Evolutionary conservation across 257 asterid genomes (phyloP).

Genomic region (Solanum tacnaense): DNA sequence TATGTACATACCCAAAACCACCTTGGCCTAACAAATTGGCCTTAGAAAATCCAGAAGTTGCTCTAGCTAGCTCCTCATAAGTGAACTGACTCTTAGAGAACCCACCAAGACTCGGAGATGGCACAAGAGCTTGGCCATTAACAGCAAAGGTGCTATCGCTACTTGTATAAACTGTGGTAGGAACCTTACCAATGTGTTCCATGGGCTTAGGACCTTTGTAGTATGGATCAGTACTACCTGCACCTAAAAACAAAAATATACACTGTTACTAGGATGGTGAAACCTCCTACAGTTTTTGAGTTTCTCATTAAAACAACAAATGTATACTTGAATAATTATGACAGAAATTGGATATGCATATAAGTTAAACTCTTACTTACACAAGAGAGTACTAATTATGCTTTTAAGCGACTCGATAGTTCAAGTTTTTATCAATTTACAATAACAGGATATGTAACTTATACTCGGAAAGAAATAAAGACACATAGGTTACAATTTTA

Average conservation of each 20-base stretch:
- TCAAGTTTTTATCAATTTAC: background rate
- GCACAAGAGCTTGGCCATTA: slow-evolving; percentile 9
- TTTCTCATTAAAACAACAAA: background rate
- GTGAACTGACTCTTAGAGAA: slow-evolving; percentile 40
- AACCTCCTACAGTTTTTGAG: background rate
- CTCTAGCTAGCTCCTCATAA: slow-evolving; percentile 55
- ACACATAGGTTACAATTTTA: background rate
- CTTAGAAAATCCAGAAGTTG: slow-evolving; percentile 59
- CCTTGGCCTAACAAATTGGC: slow-evolving; percentile 76
- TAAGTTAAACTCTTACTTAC: background rate
- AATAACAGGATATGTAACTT: background rate
- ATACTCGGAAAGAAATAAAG: background rate
- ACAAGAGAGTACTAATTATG: background rate
- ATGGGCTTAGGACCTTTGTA: slow-evolving; percentile 11
- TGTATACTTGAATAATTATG: background rate
- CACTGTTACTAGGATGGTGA: background rate
- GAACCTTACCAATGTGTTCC: slow-evolving; percentile 21
- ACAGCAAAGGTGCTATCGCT: slow-evolving; percentile 18
- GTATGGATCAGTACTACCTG: slow-evolving; percentile 10
- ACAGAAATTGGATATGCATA: background rate
- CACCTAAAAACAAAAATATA: background rate
- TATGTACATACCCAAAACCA: slow-evolving; percentile 82
- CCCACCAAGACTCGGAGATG: slow-evolving; percentile 35
- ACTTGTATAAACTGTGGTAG: slow-evolving; percentile 17
- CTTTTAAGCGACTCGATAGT: background rate